Base-by-base conservation (phyloP, 495 filamentous ascomycete genomes). In the Aspergillus haitiensis region DNA sequence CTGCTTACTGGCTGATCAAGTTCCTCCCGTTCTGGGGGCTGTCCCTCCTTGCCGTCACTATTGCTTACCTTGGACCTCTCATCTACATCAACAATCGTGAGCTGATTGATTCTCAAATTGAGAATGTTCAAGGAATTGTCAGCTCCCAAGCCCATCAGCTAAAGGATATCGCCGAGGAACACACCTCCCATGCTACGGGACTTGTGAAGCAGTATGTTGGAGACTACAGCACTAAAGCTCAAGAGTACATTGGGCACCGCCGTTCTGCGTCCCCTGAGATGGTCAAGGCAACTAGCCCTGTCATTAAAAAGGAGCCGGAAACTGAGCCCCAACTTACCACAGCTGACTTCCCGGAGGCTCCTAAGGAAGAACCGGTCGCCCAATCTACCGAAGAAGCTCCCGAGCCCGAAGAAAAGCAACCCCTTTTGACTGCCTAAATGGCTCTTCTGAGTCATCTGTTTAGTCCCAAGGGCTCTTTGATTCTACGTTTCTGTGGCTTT, bases 41-140 rank as follows among this genome's bases (percentile, higher is more conserved):
- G 67, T 79, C 89, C 50, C 78, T 98, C 58, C 82, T 97, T 62
- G 82, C 81, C 58, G 88, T 89, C 49, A 86, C 86, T 44, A 77
- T 88, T 62, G 74, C 86, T 67, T 99, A 96, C 82, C 80, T 97
- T 62, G 86, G 77, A n/a, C 94, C 94, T 39, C 82, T 97, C 56
- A 72, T 95, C 75, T 98, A 98, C 80, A 86, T 90, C 67, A 86
- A 84, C 76, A 98, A 99, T 86, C 87, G 90, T 72, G 92, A 97
- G 73, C 71, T 93, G 62, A 97, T 99, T 68, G 94, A 99, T 72
- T 77, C 82, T 59, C 90, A 97, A 65, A 76, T 99, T 57, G 74
- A 82, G 67, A 83, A 90, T 61, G 83, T 81, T 46, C 79, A 84
- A 65, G 77, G 89, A n/a, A 72, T 93, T 52, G 74, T 94, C 70